Percentiles rank a stretch among this genome's conserved stretches.
phyloP scores from a whole-genome alignment of 805 yeast genomes.

The Saccharomycopsis sp. region DNA sequence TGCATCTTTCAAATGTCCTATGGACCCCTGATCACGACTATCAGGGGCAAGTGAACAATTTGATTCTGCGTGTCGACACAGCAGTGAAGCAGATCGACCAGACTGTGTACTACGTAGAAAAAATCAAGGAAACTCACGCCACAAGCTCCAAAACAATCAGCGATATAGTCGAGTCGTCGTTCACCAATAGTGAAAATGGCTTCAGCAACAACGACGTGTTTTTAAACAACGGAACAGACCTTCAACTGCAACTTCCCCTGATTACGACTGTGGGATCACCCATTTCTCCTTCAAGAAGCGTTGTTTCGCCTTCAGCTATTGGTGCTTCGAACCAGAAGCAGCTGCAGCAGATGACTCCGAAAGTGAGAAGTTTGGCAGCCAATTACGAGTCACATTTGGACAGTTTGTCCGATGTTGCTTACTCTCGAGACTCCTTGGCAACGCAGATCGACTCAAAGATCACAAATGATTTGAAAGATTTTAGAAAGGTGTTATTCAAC shows the following conservation, averaged over 20 bases:
- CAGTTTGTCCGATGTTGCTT: slow-evolving; percentile 15
- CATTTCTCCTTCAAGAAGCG: not conserved
- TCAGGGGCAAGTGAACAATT: slow-evolving; percentile 7
- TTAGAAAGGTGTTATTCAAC: slow-evolving; percentile 1
- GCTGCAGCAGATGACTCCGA: not conserved
- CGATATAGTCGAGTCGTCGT: slow-evolving; percentile 16
- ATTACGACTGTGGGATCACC: not conserved
- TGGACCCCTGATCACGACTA: slow-evolving; percentile 17
- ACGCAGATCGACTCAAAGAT: slow-evolving; percentile 18
- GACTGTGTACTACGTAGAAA: slow-evolving; percentile 7
- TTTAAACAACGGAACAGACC: not conserved
- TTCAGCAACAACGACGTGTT: slow-evolving; percentile 10
- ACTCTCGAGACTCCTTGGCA: slow-evolving; percentile 14
- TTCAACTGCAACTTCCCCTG: not conserved
- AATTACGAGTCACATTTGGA: slow-evolving; percentile 20
- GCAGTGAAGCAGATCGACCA: slow-evolving; percentile 15
- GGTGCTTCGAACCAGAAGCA: not conserved
- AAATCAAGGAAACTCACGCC: slow-evolving; percentile 7
- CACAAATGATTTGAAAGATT: slow-evolving; percentile 10
- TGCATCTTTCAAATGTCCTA: slow-evolving; percentile 15
- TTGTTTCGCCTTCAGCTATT: not conserved
- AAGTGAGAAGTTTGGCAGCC: slow-evolving; percentile 12
- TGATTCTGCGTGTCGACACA: not conserved
- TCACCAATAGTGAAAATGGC: slow-evolving; percentile 8
- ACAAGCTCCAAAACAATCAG: not conserved